Evolutionary conservation across 2,329 filamentous ascomycete species (phyloP).

Genomic region (Alternaria infectoria): DNA sequence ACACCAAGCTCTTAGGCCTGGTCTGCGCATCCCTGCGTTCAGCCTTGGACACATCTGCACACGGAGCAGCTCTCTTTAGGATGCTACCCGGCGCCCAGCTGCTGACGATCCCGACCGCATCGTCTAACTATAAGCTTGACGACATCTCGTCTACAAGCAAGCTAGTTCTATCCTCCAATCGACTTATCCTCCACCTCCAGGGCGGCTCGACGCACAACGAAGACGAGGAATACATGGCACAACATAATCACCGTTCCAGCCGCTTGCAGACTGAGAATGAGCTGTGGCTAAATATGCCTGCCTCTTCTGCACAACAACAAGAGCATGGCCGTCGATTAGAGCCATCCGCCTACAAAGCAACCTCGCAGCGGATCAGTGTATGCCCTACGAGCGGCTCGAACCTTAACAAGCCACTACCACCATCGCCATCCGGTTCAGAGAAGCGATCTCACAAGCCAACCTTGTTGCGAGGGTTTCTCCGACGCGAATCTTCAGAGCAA

Average conservation of each 20-base stretch:
- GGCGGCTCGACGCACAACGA: slow-evolving; percentile 11
- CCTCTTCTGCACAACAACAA: slow-evolving; percentile 18
- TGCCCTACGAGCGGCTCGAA: slow-evolving; percentile 22
- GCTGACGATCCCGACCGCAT: slow-evolving; percentile 35
- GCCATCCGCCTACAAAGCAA: slow-evolving; percentile 40
- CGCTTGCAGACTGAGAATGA: slow-evolving; percentile 29
- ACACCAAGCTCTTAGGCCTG: slow-evolving; percentile 28
- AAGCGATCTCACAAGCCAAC: slow-evolving; percentile 32
- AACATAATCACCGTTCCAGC: slow-evolving; percentile 21
- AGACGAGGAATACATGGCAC: slow-evolving; percentile 28
- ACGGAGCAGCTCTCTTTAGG: slow-evolving; percentile 31
- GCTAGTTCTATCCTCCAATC: slow-evolving; percentile 24
- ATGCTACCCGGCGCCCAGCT: slow-evolving; percentile 40
- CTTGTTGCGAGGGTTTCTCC: slow-evolving; percentile 34
- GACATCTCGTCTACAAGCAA: slow-evolving; percentile 28
- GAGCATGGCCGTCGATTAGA: slow-evolving; percentile 16
- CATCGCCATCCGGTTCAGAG: slow-evolving; percentile 29
- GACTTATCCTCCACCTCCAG: slow-evolving; percentile 24
- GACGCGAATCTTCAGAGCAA: slow-evolving; percentile 31
- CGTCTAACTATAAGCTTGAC: slow-evolving; percentile 30
- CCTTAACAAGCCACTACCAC: slow-evolving; percentile 40
- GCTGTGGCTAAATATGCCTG: slow-evolving; percentile 41
- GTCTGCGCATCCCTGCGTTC: slow-evolving; percentile 29
- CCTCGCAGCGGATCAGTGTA: slow-evolving; percentile 29
- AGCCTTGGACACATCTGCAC: slow-evolving; percentile 33